Evolutionary conservation across 2,329 filamentous ascomycete genomes (phyloP).

Genomic region (Septoria petroselini): DNA sequence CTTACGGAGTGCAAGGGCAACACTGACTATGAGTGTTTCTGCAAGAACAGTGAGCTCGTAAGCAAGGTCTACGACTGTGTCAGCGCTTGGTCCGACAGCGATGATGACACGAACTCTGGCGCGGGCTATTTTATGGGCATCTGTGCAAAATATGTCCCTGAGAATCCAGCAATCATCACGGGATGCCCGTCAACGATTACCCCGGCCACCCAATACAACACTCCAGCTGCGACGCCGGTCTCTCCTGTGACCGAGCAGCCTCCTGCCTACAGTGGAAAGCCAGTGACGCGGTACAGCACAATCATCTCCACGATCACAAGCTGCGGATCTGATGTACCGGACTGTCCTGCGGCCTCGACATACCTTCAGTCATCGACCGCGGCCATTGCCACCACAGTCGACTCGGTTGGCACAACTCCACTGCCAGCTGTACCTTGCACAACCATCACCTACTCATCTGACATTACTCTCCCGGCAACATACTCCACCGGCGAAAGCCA

Average conservation of each 20-base stretch:
- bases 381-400: conserved; percentile 24
- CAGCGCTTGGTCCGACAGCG: conserved; percentile 67
- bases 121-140: conserved; percentile 86
- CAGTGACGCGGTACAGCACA: conserved; percentile 30
- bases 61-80: conserved; percentile 78
- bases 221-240: conserved; percentile 16
- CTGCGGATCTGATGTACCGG: conserved; percentile 40
- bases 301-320: conserved; percentile 41
- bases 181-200: conserved; percentile 62
- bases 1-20: conserved; percentile 75
- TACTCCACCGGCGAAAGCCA: conserved; percentile 37
- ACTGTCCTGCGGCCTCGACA: conserved; percentile 36
- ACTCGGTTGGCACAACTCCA: conserved; percentile 15
- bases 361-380: conserved; percentile 18
- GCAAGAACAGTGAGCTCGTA: conserved; percentile 73
- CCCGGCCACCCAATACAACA: conserved; percentile 38
- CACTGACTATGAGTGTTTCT: conserved; percentile 81
- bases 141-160: conserved; percentile 69
- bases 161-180: conserved; percentile 84
- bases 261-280: conserved; percentile 13
- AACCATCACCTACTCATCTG: conserved; percentile 43
- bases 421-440: conserved; percentile 37
- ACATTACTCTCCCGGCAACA: conserved; percentile 38
- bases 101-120: conserved; percentile 65
- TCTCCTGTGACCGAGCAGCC: conserved; percentile 14